phyloP scores from a whole-genome alignment of 202 grass and related monocot genomes.

The Miscanthus sacchariflorus region DNA sequence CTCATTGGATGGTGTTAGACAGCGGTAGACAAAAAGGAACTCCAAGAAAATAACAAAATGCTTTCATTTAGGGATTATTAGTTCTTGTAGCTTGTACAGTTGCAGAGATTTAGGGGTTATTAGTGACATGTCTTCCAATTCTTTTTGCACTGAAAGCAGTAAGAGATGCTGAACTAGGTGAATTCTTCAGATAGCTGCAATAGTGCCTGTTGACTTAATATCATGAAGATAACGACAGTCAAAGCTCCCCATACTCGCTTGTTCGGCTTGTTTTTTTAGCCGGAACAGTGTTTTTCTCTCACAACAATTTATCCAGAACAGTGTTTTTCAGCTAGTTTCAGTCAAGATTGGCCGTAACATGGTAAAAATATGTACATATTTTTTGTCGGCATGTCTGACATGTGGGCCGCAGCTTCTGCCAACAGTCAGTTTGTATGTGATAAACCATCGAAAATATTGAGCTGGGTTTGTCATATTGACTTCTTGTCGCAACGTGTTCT shows the following conservation, averaged over 20 bases:
- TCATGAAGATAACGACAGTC: constrained; percentile 34
- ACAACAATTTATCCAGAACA: too few relatives aligned
- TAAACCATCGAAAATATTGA: constrained; percentile 38
- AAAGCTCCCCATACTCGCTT: constrained; percentile 1
- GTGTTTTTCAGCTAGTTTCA: too few relatives aligned
- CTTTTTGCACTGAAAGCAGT: constrained; percentile 34
- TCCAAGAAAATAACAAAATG: constrained; percentile 48
- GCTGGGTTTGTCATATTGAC: neutral
- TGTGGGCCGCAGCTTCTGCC: neutral
- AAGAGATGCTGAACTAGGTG: constrained; percentile 20
- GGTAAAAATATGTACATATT: constrained; percentile 51
- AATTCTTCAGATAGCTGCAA: constrained; percentile 28
- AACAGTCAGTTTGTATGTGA: constrained; percentile 19
- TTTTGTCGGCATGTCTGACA: constrained; percentile 1
- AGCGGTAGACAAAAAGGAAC: constrained; percentile 43
- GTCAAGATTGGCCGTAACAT: constrained; percentile 5
- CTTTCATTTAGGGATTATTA: constrained; percentile 31
- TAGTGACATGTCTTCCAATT: constrained; percentile 45
- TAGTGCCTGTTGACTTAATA: constrained; percentile 43
- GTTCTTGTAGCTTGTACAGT: constrained; percentile 60
- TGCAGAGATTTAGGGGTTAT: constrained; percentile 50
- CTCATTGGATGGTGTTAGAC: constrained; percentile 54
- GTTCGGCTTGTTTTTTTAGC: too few relatives aligned
- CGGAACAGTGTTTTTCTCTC: too few relatives aligned
- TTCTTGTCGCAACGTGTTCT: neutral